Evolutionary conservation across 1,284 basidiomycete genomes (phyloP), one percentile per base, ranked within the genome.

Genomic region (Sanghuangporus sanghuang): DNA sequence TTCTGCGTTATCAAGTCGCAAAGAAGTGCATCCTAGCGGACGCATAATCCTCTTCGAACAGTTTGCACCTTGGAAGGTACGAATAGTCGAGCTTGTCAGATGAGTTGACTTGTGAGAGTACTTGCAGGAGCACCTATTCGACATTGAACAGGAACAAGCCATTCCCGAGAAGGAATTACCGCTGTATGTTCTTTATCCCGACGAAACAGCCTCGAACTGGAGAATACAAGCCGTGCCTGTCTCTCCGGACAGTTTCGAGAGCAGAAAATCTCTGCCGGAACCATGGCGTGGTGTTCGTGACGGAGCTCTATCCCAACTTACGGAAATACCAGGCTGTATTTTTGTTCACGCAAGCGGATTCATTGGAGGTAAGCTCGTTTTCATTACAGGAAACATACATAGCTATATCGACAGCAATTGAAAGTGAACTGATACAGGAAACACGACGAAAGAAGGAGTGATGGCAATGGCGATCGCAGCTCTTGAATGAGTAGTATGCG

Each of bases 281-380:
- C 79, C 81, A 64, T 99, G 97, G 96, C 83, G 96, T 66, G 96
- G 97, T 8, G 76, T 96, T 46, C 82, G 97, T 52, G 97, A 99
- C 73, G 88, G 91, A 8, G 82, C 84, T 57, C 78, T 99, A 52
- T 89, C 86, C 55, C 78, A 87, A 68, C 76, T 86, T 12, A 87
- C 86, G 11, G 94, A 93, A 1, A 87, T 98, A 67, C 83, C 85
- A 0, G 93, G 89, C 1, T 85, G 95, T 61, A 86, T 98, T 63
- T 99, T 99, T 73, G 89, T 96, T 35, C 96, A 99, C 76, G 93
- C 95, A 1, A 91, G 89, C 64, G 96, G 96, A 2, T 99, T 99
- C 74, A 98, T 96, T 71, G 97, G 95, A 70, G 95, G 93, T 85
- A 67, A 71, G 87, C 35, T 7, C 16, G 5, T 76, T 6, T 21